Evolutionary conservation across 2,329 filamentous ascomycete species (phyloP), one percentile per base, ranked within the genome.

Genomic region (Periconia digitata): DNA sequence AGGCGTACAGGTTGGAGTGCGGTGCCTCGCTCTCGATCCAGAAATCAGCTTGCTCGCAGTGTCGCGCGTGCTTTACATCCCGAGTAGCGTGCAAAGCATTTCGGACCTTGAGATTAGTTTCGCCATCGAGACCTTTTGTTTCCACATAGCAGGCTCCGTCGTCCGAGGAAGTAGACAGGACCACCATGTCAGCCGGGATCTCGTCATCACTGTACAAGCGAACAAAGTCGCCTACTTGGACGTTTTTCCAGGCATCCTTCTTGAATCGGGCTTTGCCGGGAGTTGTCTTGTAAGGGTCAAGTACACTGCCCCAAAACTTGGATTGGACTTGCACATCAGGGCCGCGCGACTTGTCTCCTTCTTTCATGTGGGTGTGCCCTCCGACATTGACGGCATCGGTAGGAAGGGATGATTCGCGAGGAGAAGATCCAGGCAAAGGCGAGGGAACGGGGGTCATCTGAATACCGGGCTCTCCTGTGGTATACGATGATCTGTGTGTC

Each of bases 81-180:
- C 88, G 85, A 12, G 92, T 89, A 64, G 90, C 94, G 55, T 92
- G 89, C 36, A 99, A 80, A 17, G 94, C 90, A 64, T 92, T 89
- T 50, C 94, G 87, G 53, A 96, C 91, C 73, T 99, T 99, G 54
- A 99, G 76, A 63, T 99, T 99, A 2, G 94, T 99, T 74, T 99
- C 94, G 43, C 94, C 94, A 64, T 99, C 94, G 76, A 99, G 71
- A 68, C 96, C 97, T 77, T 97, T 99, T 2, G 94, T 99, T 73
- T 99, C 94, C 18, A 99, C 88, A 62, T 96, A 99, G 72, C 94
- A 99, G 32, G 90, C 90, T 43, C 94, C 94, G 61, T 99, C 94
- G 1, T 87, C 82, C 61, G 97, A 94, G 2, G 94, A 96, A 0
- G 94, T 97, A 2, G 94, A 89, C 20, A 99, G 75, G 37, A 99